Evolutionary conservation across 257 asterid genomes (phyloP), one percentile per base, ranked within the genome.

Genomic region (Plantago major): DNA sequence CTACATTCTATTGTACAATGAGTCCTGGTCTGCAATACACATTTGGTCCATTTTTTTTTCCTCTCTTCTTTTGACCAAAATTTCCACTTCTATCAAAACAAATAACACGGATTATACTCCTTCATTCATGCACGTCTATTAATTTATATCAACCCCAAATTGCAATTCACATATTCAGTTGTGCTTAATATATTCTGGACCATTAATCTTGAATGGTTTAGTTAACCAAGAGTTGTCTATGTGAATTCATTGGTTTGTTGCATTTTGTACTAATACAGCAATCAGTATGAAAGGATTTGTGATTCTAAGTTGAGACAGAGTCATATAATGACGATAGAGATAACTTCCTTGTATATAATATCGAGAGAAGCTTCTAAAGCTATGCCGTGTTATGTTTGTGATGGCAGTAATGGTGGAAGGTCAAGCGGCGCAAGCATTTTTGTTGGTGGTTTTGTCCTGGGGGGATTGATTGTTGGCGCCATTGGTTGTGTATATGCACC

Each of bases 401-500:
- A 67, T 75, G 68, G 68, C 80, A 87, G 94, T 67, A 88, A 86
- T 72, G 78, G 80, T 42, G 84, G 87, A 77, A 79, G 86, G 75
- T 54, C 88, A 66, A 66, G 75, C 63, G 46, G 73, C 51, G 85
- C 85, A 52, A 73, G 79, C 67, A 50, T 81, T 71, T 91, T 91
- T 73, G 76, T 88, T 46, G 90, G 96, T 75, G 96, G 98, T 80
- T 91, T 91, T 78, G 80, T 86, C 67, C 84, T 91, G 45, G 98
- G 98, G 74, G 98, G 98, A 75, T n/a, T 91, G 58, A 63, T 91
- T 78, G 80, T 82, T 61, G 98, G 96, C 66, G 72, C 98, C 19
- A 92, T 91, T 54, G 95, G 98, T 55, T 84, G 89, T 65, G 87
- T 84, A 46, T 91, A 74, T 73, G 96, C 98, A 43, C 96, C 98